Base-by-base conservation (phyloP, 2,329 filamentous ascomycete genomes). In the Pestalotiopsis sp. region DNA sequence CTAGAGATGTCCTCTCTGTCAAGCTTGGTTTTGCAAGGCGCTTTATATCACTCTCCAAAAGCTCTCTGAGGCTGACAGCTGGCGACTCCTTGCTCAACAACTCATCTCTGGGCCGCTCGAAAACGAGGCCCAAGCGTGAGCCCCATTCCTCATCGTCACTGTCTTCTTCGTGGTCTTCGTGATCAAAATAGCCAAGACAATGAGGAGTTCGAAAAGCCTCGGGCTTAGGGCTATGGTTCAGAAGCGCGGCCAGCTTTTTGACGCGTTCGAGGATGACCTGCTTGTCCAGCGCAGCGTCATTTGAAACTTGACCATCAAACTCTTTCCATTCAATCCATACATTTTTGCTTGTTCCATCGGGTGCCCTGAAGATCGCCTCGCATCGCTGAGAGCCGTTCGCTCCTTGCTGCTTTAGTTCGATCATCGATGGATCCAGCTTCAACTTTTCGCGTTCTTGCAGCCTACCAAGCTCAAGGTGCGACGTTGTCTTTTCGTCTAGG, bases 251-350 rank as follows among this genome's bases (percentile, higher is more conserved):
- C 6, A 87, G 78, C 70, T 84, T 84, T n/a, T 79, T 76, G 2
- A 86, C 82, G 25, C 84, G 76, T 39, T 84, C 80, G 25, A 84
- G 72, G 58, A 84, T 84, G 17, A 83, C 78, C 2, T 76, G 72
- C 67, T 82, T 84, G 14, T 82, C 81, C 4, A 84, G 79, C 3
- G 79, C 80, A 6, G 70, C 67, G 14, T 76, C 72, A n/a, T 76
- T 78, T 3, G 79, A 76, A 7, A 74, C 71, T 31, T 78, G 73
- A 0, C 76, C 78, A n/a, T 81, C 78, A 69, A 85, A 86, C 67
- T 85, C 82, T 72, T 85, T 86, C 84, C 84, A 86, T 71, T 86
- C 84, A 7, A 86, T 79, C 84, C 84, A 86, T 0, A 85, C 81
- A 39, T 77, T 79, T 65, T 80, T 81, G 62, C 68, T 67, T 9